A percentile compares a stretch with the other conserved stretches of the same genome.
These are phyloP conservation scores for Trifolium dubium DNA, from an alignment of 306 rosid genomes.

Conservation along the genomic window DNA sequence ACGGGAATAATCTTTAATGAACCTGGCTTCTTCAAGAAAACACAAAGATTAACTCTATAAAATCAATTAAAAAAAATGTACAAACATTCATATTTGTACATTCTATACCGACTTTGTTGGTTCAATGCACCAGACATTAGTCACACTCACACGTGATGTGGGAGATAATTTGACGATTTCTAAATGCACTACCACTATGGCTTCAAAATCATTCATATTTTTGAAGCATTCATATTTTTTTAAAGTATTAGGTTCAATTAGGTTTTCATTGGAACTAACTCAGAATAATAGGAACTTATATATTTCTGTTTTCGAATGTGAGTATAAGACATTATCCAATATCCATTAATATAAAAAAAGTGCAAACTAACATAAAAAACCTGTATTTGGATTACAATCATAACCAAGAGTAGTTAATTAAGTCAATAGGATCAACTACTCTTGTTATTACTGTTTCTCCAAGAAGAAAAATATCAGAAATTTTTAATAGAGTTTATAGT, in stretches of 20 bases:
- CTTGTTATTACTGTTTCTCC: constrained; percentile 12
- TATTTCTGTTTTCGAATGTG: no score
- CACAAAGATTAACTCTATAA: constrained; percentile 16
- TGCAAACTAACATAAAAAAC: constrained; percentile 19
- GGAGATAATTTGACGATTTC: constrained; percentile 24
- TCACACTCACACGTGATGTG: not conserved
- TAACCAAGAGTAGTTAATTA: constrained; percentile 3
- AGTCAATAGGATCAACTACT: constrained; percentile 11
- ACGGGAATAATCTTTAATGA: not conserved
- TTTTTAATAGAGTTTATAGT: not conserved
- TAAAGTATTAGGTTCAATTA: not conserved
- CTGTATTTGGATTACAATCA: constrained; percentile 8
- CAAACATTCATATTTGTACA: not conserved
- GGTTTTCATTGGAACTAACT: not conserved
- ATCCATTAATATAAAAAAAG: constrained; percentile 19
- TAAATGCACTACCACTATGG: not conserved
- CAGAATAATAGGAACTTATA: not conserved
- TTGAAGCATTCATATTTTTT: no score
- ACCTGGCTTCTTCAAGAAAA: not conserved
- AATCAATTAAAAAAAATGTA: constrained; percentile 10
- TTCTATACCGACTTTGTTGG: not conserved
- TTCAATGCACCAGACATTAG: not conserved
- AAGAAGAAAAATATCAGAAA: constrained; percentile 7
- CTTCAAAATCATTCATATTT: constrained; percentile 6
- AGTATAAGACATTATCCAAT: constrained; percentile 13